phyloP scores from a whole-genome alignment of 1,284 basidiomycete genomes.

The Pseudozyma sp. region DNA sequence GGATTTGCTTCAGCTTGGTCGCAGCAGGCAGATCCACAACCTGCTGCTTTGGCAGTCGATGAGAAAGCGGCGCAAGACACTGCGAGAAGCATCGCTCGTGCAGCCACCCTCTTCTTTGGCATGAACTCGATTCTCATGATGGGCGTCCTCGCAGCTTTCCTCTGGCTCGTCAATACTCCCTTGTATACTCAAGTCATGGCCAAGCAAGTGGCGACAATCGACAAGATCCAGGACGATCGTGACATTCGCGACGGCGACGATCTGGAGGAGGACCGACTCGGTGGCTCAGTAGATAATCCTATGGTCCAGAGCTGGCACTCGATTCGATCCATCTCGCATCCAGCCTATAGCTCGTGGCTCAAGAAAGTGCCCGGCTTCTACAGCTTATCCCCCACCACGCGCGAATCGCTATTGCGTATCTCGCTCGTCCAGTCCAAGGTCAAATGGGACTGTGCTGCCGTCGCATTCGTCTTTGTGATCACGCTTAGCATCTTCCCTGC shows the following conservation, averaged over 20 bases:
- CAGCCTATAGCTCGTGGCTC: conserved; percentile 39
- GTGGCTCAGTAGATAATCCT: conserved; percentile 10
- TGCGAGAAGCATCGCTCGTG: conserved; percentile 36
- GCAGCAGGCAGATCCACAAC: conserved; percentile 12
- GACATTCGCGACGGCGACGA: conserved; percentile 11
- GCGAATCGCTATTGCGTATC: conserved; percentile 42
- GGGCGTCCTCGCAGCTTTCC: conserved; percentile 33
- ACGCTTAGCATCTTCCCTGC: conserved; percentile 62
- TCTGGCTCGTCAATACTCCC: conserved; percentile 43
- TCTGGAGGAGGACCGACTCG: conserved; percentile 16
- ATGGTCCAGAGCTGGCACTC: conserved; percentile 52
- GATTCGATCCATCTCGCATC: conserved; percentile 45
- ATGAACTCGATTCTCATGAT: conserved; percentile 51
- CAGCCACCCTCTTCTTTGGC: conserved; percentile 50
- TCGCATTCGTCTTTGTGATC: conserved; percentile 47
- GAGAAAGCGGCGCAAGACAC: conserved; percentile 24
- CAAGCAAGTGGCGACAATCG: conserved; percentile 44
- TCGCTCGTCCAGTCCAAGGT: conserved; percentile 54
- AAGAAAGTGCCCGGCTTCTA: conserved; percentile 47
- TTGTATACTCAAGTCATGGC: conserved; percentile 50
- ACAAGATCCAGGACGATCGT: conserved; percentile 41
- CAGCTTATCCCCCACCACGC: conserved; percentile 26
- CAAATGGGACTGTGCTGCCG: conserved; percentile 43
- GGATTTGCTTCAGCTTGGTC: conserved; percentile 58
- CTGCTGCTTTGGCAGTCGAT: conserved; percentile 1